Percentiles rank a stretch among this genome's conserved stretches.
phyloP scores from a whole-genome alignment of 441 rosid species.

The Adansonia grandidieri region DNA sequence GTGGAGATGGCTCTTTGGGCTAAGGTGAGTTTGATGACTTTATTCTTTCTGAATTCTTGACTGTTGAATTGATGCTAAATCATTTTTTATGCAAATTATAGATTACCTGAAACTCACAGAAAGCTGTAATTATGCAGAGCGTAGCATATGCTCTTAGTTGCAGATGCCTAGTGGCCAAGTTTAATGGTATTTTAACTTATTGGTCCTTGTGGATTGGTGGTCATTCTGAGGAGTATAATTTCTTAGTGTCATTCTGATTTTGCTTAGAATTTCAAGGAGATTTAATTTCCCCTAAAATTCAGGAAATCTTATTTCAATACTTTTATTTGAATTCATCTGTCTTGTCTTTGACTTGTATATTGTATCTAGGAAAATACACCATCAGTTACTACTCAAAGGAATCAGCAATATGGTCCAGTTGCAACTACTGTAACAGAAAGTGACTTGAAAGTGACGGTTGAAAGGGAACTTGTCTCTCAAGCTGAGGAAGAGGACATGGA shows the following conservation, averaged over 20 bases:
- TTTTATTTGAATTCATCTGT: background rate
- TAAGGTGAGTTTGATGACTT: constrained; percentile 59
- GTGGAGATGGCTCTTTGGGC: constrained; percentile 99
- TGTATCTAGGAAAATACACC: constrained; percentile 80
- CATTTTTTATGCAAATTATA: background rate
- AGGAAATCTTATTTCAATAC: background rate
- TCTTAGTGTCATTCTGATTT: background rate
- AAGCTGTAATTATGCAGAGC: constrained; percentile 19
- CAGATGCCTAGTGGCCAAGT: background rate
- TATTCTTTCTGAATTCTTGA: constrained; percentile 19
- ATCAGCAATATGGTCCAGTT: constrained; percentile 70
- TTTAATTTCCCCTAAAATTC: background rate
- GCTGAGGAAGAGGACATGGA: constrained; percentile 99
- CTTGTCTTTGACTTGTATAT: constrained; percentile 17
- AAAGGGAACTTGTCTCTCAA: constrained; percentile 91
- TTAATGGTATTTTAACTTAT: constrained; percentile 16
- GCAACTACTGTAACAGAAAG: constrained; percentile 60
- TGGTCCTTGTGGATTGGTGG: background rate
- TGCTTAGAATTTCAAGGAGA: constrained; percentile 8
- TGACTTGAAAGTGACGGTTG: constrained; percentile 88
- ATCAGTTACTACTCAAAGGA: constrained; percentile 60
- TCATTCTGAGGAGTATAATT: background rate
- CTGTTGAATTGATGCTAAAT: background rate
- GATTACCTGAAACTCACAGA: background rate
- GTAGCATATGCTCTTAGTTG: background rate